Evolutionary conservation across 441 rosid genomes (phyloP), one percentile per base, ranked within the genome.

Genomic region (Pelargonium citronellum): DNA sequence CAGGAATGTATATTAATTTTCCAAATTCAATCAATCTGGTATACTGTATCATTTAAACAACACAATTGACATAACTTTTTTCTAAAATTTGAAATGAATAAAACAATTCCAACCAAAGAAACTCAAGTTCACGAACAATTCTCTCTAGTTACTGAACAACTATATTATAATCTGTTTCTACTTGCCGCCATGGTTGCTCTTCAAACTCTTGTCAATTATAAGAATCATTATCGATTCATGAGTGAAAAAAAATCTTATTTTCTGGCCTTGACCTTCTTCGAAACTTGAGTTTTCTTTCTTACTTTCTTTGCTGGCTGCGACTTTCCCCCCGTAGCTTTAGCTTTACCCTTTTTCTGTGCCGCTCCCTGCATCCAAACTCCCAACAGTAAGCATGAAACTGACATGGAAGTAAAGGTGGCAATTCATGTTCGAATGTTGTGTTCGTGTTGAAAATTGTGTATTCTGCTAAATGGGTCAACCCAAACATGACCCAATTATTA

Each of bases 241-340:
- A 62, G 67, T 22, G 34, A 39, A 11, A 3, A 3, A 15, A 12
- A 60, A 24, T 75, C 78, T 91, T 83, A 91, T 83, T 88, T 91
- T 86, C 81, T 93, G 30, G 82, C 69, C 63, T 73, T 78, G 68
- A 81, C 67, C 79, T 80, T 89, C 83, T 80, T 89, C 51, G 89
- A 72, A 51, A 41, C 75, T 66, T 63, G 79, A 7, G 79, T 71
- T 79, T 83, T 86, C 88, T 86, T 91, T 74, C 77, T 82, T 67
- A 67, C 81, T 82, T 79, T 89, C 80, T 83, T 88, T 39, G 83
- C 75, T 66, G 87, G 85, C 67, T 79, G 89, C 57, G 81, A 75
- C 83, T 86, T 89, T 79, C 85, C 87, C 77, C 83, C 87, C 1
- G 72, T 74, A 55, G 61, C 61, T 55, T 55, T 55, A 73, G 80